These are phyloP conservation scores for Rhytidhysteron rufulum DNA, from an alignment of 2,329 filamentous ascomycete species.

Conservation along the genomic window DNA sequence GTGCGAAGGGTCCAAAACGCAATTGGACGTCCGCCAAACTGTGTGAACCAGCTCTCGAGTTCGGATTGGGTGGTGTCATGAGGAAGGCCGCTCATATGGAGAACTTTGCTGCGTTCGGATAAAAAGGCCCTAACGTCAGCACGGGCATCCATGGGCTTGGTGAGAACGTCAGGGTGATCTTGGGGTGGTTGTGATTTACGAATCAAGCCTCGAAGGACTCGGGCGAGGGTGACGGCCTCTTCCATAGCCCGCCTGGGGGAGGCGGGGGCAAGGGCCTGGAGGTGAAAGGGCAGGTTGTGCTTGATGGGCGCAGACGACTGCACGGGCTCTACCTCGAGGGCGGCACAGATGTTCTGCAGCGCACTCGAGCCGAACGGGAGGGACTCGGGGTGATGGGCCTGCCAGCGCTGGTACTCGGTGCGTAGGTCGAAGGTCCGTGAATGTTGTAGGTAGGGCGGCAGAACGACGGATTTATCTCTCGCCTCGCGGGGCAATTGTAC, in stretches of 20 bases:
- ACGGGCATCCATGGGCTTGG: slow-evolving; percentile 91
- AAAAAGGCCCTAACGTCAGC: slow-evolving; percentile 96
- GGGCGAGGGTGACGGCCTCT: slow-evolving; percentile 88
- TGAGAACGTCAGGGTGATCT: slow-evolving; percentile 92
- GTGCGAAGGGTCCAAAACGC: slow-evolving; percentile 98
- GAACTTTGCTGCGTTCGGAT: slow-evolving; percentile 92
- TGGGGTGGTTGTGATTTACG: slow-evolving; percentile 92
- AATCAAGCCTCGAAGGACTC: slow-evolving; percentile 87
- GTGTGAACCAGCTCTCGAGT: slow-evolving; percentile 98
- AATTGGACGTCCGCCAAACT: slow-evolving; percentile 95
- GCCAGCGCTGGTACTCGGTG: slow-evolving; percentile 97
- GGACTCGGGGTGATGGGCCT: slow-evolving; percentile 96
- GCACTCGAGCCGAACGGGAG: slow-evolving; percentile 94
- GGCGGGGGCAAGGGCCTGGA: slow-evolving; percentile 91
- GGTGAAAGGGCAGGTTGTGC: slow-evolving; percentile 95
- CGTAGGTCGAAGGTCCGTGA: slow-evolving; percentile 95
- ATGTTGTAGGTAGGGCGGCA: slow-evolving; percentile 95
- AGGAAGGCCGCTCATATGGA: slow-evolving; percentile 95
- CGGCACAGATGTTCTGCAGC: slow-evolving; percentile 95
- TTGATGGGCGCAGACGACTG: slow-evolving; percentile 98
- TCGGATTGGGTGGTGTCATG: slow-evolving; percentile 99
- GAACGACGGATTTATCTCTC: slow-evolving; percentile 94
- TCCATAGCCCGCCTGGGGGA: slow-evolving; percentile 96
- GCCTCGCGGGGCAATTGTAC: slow-evolving; percentile 97
- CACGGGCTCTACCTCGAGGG: slow-evolving; percentile 94